Base-by-base conservation (phyloP, 2,329 filamentous ascomycete genomes). In the Zymoseptoria tritici region DNA sequence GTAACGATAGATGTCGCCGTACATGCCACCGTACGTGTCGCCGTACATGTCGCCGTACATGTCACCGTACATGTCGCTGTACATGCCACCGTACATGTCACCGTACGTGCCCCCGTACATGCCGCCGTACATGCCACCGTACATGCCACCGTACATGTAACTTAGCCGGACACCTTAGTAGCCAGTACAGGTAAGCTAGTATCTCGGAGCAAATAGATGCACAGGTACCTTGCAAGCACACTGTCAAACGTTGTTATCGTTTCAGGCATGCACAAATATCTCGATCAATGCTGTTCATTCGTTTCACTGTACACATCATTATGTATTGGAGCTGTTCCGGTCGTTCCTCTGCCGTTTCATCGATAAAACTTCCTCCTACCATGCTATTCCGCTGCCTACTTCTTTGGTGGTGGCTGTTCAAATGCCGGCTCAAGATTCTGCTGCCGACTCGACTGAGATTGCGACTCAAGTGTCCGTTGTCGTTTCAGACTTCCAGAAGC, bases 381-480 rank as follows among this genome's bases (percentile, higher is more conserved):
- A 16, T 42, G 9, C 11, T 42, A 13, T 16, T 42, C 36, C 16
- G 36, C 13, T 13, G 3, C 36, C 36, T 42, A 42, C 16, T 16
- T 42, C 36, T 42, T 42, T 11, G 36, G 13, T 11, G 36, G 2
- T 16, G 36, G 36, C 49, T 57, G 42, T 19, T 52, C 55, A 50
- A 57, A 57, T 3, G 55, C 55, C 0, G 55, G 42, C 11, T 31
- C 55, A 19, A 57, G 49, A 52, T 36, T 57, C 55, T 50, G 46
- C 55, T 56, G 49, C 16, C 42, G 29, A 50, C 19, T n/a, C 13
- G 36, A 46, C 36, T 46, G 16, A 9, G 21, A 22, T 52, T 29
- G 49, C 13, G 31, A n/a, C 13, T 51, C 63, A 19, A 58, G 24
- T 0, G 62, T 62, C 16, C 56, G 50, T 31, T 62, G 64, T n/a